phyloP scores from a whole-genome alignment of 129 eudicot genomes.

The Flaveria bidentis region DNA sequence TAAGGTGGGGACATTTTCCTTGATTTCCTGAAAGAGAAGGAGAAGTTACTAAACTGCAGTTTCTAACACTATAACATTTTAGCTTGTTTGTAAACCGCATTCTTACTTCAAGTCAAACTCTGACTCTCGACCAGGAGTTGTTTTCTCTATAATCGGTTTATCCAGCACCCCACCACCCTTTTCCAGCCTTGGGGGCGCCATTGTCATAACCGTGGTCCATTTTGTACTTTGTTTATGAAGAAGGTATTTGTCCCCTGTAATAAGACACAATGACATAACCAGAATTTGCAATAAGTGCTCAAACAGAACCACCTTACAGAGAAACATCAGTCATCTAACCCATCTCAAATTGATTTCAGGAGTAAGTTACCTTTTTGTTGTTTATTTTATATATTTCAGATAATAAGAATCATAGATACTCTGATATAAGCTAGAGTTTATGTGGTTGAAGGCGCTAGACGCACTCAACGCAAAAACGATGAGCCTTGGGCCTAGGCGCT shows the following conservation, averaged over 20 bases:
- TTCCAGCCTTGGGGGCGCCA: conserved; percentile 58
- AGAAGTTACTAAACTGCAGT: neutral
- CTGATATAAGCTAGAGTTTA: no score
- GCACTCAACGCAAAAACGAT: no score
- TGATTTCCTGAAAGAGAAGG: conserved; percentile 56
- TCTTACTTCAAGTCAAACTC: conserved; percentile 88
- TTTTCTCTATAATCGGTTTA: conserved; percentile 82
- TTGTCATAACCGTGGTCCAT: conserved; percentile 52
- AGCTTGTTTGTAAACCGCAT: conserved; percentile 7
- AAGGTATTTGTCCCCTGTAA: conserved; percentile 67
- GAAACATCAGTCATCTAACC: neutral
- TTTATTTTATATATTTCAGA: no score
- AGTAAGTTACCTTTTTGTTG: no score
- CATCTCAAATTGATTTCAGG: no score
- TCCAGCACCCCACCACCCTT: conserved; percentile 86
- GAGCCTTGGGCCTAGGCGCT: no score
- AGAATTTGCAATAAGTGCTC: neutral
- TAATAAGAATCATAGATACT: no score
- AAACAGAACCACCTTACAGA: neutral
- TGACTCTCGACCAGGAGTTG: conserved; percentile 90
- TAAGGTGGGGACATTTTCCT: conserved; percentile 94
- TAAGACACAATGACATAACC: neutral
- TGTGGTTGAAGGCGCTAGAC: no score
- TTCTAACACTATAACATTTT: neutral
- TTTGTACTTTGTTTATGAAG: conserved; percentile 52